Base-by-base conservation (phyloP, 352 stramenopile genomes). In the Aphanomyces stellatus region DNA sequence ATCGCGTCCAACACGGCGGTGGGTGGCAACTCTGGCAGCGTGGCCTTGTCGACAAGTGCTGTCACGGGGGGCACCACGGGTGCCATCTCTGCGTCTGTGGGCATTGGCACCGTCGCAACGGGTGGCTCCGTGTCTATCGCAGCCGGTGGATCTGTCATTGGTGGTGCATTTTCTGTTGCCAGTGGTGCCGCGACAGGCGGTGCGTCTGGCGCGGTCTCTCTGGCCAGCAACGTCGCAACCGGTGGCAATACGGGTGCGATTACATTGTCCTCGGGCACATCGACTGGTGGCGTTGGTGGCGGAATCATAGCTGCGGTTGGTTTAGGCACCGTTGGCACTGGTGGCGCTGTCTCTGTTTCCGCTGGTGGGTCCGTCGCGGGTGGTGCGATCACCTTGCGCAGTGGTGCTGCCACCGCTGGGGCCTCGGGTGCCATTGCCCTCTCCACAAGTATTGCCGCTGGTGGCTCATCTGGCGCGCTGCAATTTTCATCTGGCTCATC, bases 361-460 rank as follows among this genome's bases (percentile, higher is more conserved):
- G 75, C 71, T 69, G 74, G 74, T 30, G 51, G 17, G 19, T 65
- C 62, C 5, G 25, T 55, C 4, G 24, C 65, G 27, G 74, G 74
- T 24, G 74, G 74, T 8, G 27, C 49, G 4, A 60, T 79, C 2
- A 48, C 69, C 22, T 59, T 79, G 55, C 28, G 40, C 19, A 71
- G 71, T 59, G 73, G 73, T 3, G 42, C n/a, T 4, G 49, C 71
- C 10, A 67, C 67, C 6, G 70, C 49, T 24, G 67, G 71, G 25
- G 59, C 69, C 17, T 71, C 71, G 10, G 71, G 67, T 35, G 41
- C 37, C 31, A 59, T 76, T 5, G 53, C 30, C 24, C 62, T 76
- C 33, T 42, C 69, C 48, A 72, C 71, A 1, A 43, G 66, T 2
- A 42, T 55, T 65, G 67, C 51, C 65, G 43, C 63, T 28, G 69